Evolutionary conservation across 495 filamentous ascomycete genomes (phyloP), one percentile per base, ranked within the genome.

Genomic region (Trichoderma gamsii): DNA sequence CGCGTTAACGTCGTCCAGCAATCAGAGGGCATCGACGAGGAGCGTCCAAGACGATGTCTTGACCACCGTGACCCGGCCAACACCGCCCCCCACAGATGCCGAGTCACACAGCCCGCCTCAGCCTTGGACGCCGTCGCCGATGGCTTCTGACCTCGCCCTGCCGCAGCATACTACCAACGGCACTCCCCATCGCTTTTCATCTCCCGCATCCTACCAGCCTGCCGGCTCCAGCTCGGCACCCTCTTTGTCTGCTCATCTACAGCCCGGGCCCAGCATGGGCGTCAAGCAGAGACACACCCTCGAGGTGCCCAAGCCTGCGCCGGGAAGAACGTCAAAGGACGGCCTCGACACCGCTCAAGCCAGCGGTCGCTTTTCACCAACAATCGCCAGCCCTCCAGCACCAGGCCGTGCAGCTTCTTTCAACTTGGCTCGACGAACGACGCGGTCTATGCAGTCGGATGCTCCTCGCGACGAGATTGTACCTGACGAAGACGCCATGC

Each of bases 261-360:
- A 82, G 18, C 79, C 80, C 41, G 73, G 83, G 70, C 77, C 79
- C 25, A 76, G 76, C 18, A 70, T 79, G 61, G 81, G 84, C 1
- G 73, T 92, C 66, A 88, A 89, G 73, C 92, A 98, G 64, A 88
- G 95, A 68, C 91, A 97, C 78, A 97, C 94, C 0, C 78, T 98
- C 35, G 92, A 98, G 76, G 92, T 98, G 1, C 90, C 95, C 69
- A 83, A 88, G 79, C 71, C 77, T 21, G 73, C 76, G 46, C 72
- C 83, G 21, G 75, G 71, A 21, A 80, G 84, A 21, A 84, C 77
- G 23, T 84, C 83, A 11, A 81, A 80, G 65, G 84, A 86, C 67
- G 81, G 81, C 25, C 87, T 89, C 61, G 90, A 95, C 68, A 82
- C 80, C 29, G 85, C 86, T 1, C 87, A 84, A 63, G 84, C 86